These are phyloP conservation scores for Chamaenerion angustifolium DNA, from an alignment of 345 rosid genomes.

Conservation along the genomic window DNA sequence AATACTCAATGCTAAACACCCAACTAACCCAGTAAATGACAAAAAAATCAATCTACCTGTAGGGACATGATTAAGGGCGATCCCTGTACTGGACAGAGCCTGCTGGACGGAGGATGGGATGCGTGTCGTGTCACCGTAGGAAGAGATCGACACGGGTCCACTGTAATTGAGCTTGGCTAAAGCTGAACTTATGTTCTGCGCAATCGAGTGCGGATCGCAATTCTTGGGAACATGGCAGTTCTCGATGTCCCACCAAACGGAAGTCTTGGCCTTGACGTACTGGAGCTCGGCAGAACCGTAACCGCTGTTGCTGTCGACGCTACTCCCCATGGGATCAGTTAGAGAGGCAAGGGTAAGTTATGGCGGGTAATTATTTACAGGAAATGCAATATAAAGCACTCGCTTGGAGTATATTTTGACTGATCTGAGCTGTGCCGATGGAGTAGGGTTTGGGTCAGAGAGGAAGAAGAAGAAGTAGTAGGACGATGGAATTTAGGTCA, in stretches of 20 bases:
- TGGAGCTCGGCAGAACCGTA: constrained; percentile 22
- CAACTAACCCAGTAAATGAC: no score
- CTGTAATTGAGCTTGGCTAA: constrained; percentile 25
- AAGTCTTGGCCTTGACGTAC: constrained; percentile 32
- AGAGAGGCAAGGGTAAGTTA: neutral
- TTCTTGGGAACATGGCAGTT: constrained; percentile 29
- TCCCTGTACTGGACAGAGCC: constrained; percentile 31
- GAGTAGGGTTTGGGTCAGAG: no score
- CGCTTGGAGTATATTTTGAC: no score
- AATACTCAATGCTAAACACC: no score
- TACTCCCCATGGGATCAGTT: constrained; percentile 9
- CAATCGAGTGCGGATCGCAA: constrained; percentile 35
- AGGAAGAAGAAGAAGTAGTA: neutral
- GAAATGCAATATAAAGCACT: no score
- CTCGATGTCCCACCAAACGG: constrained; percentile 49
- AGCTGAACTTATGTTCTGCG: constrained; percentile 37
- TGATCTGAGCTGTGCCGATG: no score
- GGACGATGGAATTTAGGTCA: neutral
- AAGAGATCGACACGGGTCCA: constrained; percentile 30
- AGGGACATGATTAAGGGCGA: constrained; percentile 33
- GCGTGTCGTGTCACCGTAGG: constrained; percentile 32
- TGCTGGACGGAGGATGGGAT: constrained; percentile 24
- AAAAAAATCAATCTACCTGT: constrained; percentile 11
- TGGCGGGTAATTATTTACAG: neutral
- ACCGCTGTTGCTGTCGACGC: constrained; percentile 3